Conservation (phyloP, 2,329 filamentous ascomycete species). For the Paecilomyces sp. region DNA sequence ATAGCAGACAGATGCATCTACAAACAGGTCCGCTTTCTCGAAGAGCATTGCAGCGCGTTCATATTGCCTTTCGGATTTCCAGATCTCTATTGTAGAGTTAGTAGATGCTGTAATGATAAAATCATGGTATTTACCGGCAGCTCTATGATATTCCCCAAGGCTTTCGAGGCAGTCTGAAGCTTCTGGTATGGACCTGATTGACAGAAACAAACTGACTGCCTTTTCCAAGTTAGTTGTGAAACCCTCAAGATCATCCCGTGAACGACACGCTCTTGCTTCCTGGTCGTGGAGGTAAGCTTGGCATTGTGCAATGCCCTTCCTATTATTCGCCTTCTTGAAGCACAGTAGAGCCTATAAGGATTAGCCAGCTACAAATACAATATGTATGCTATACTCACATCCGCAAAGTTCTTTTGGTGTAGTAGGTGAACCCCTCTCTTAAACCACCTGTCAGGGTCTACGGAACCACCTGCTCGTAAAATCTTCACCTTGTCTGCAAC, state of each 20-base stretch:
- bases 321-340: constrained; percentile 10
- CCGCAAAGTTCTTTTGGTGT: constrained; percentile 13
- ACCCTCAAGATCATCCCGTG: constrained; percentile 4
- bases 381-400: constrained; percentile 5
- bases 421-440: constrained; percentile 14
- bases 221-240: constrained; percentile 5
- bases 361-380: background rate
- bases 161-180: constrained; percentile 8
- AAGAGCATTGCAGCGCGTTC: constrained; percentile 11
- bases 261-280: constrained; percentile 6
- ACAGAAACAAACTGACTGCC: constrained; percentile 6
- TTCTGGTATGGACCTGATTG: constrained; percentile 4
- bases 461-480: constrained; percentile 12
- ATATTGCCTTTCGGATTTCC: constrained; percentile 7
- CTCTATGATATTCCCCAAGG: constrained; percentile 9
- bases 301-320: constrained; percentile 5
- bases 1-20: constrained; percentile 10
- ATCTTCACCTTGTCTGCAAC: constrained; percentile 10
- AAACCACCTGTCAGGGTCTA: constrained; percentile 14
- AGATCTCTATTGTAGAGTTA: constrained; percentile 7
- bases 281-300: constrained; percentile 10
- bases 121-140: constrained; percentile 8
- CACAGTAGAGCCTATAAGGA: constrained; percentile 8
- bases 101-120: background rate
- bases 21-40: constrained; percentile 3